phyloP scores from a whole-genome alignment of 345 rosid species.

The Gossypioides kirkii region DNA sequence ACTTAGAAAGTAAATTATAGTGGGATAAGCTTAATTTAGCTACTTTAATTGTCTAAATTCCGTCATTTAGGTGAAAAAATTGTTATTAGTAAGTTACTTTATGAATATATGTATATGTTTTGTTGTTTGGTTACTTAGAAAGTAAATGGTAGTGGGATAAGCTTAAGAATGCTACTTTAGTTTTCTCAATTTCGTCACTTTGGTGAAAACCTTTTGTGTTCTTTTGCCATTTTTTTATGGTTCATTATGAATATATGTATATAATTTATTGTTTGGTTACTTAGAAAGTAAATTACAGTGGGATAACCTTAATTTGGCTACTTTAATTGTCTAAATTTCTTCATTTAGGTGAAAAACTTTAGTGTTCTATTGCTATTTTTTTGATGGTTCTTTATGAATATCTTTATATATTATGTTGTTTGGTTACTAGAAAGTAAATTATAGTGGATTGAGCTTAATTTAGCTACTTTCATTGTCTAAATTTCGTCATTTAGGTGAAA shows the following conservation, averaged over 20 bases:
- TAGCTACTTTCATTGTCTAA: not conserved
- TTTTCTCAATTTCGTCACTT: not conserved
- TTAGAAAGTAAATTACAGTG: not conserved
- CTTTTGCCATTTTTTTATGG: too few species aligned
- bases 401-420: too few species aligned
- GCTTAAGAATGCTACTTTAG: not conserved
- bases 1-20: not conserved
- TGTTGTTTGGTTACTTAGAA: not conserved
- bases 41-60: not conserved
- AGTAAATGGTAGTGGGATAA: not conserved
- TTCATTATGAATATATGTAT: not conserved
- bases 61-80: not conserved
- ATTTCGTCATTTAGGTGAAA: not conserved
- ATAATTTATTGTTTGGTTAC: not conserved
- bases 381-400: too few species aligned
- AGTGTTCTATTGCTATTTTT: too few species aligned
- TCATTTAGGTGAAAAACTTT: not conserved
- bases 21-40: not conserved
- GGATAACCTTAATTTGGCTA: not conserved
- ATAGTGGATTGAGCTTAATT: not conserved
- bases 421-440: not conserved
- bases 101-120: too few species aligned
- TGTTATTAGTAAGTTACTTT: conserved; percentile 29
- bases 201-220: not conserved
- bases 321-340: not conserved